Conservation (phyloP, 2,329 filamentous ascomycete genomes). For the Pyricularia sp. region DNA sequence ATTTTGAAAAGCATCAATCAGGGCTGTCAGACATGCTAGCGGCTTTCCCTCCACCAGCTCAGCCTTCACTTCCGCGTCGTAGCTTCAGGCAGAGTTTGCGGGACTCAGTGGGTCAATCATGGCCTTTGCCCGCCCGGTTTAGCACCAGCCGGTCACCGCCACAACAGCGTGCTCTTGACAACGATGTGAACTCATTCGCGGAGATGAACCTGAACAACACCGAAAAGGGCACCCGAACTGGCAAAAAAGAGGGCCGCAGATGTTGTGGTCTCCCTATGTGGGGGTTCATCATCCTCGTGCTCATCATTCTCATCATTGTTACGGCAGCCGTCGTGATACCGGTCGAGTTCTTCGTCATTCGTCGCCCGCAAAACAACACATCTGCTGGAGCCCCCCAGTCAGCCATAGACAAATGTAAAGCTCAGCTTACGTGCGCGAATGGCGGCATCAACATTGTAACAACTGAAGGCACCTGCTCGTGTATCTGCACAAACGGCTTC, state of each 20-base stretch:
- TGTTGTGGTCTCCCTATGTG: constrained; percentile 80
- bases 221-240: constrained; percentile 9
- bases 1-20: constrained; percentile 33
- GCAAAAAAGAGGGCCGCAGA: constrained; percentile 30
- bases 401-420: constrained; percentile 40
- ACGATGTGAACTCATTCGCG: constrained; percentile 1
- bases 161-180: neutral
- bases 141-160: constrained; percentile 3
- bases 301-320: constrained; percentile 59
- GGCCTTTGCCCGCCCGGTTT: constrained; percentile 29
- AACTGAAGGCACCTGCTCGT: constrained; percentile 58
- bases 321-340: constrained; percentile 76
- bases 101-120: constrained; percentile 28
- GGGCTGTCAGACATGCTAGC: constrained; percentile 52
- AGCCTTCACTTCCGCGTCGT: constrained; percentile 21
- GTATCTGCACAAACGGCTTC: constrained; percentile 81
- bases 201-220: constrained; percentile 6
- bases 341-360: constrained; percentile 48
- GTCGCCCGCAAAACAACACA: constrained; percentile 32
- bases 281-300: constrained; percentile 52
- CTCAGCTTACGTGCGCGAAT: constrained; percentile 56
- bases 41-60: constrained; percentile 49
- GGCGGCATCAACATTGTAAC: constrained; percentile 61
- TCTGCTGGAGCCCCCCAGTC: constrained; percentile 17
- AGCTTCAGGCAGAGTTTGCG: constrained; percentile 31